A percentile compares a stretch with the other conserved stretches of the same genome.
phyloP scores from a whole-genome alignment of 257 asterid genomes.

The Solanum infundibuliforme region DNA sequence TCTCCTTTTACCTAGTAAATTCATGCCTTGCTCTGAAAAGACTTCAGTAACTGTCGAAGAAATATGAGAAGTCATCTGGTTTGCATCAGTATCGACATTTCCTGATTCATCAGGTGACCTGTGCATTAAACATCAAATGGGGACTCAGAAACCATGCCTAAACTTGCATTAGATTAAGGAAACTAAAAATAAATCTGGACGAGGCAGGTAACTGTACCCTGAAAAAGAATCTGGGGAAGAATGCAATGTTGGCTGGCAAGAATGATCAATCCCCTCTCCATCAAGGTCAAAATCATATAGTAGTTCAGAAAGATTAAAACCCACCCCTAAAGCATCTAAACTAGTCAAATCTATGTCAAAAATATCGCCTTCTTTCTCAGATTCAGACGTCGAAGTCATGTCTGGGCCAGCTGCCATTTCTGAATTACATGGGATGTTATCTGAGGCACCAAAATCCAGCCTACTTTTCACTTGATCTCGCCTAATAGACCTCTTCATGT shows the following conservation, averaged over 20 bases:
- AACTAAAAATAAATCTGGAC: neutral
- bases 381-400: conserved; percentile 48
- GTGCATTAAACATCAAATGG: conserved; percentile 7
- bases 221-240: conserved; percentile 31
- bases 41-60: conserved; percentile 45
- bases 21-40: conserved; percentile 31
- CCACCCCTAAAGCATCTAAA: conserved; percentile 56
- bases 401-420: conserved; percentile 33
- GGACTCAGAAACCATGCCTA: neutral
- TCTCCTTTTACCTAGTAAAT: conserved; percentile 35
- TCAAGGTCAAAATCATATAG: conserved; percentile 30
- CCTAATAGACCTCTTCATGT: conserved; percentile 26
- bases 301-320: conserved; percentile 25
- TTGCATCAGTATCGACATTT: conserved; percentile 18
- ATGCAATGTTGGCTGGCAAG: conserved; percentile 9
- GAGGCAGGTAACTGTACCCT: conserved; percentile 11
- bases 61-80: conserved; percentile 32
- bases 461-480: conserved; percentile 80
- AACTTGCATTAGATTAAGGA: neutral
- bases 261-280: conserved; percentile 16
- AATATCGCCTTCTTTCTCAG: conserved; percentile 47
- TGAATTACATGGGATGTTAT: conserved; percentile 27
- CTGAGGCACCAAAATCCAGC: conserved; percentile 67
- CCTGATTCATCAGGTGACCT: conserved; percentile 45
- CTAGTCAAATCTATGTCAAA: conserved; percentile 62